Base-by-base conservation (phyloP, 371 early-diverging fungal species). In the Capniomyces stellatus region DNA sequence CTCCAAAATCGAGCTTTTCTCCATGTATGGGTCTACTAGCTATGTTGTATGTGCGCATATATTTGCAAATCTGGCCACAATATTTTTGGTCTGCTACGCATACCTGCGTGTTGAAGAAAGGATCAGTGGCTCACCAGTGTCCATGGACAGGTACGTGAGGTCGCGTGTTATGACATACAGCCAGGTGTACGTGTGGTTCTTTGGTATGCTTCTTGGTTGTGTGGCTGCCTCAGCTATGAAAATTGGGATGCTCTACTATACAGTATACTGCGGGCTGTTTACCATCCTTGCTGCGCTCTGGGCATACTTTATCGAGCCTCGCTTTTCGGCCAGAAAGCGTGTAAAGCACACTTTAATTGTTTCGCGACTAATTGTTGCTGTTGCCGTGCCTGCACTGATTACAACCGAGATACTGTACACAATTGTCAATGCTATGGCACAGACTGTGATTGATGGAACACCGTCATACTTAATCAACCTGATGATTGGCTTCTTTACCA, bases 391-490 rank as follows among this genome's bases (percentile, higher is more conserved):
- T 23, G 21, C 46, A 44, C 21, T 44, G 8, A 12, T 44, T n/a
- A 10, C 46, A 23, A n/a, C 27, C n/a, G 46, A 44, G 24, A 12
- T 44, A 4, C 21, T 27, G 21, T 12, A 23, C 12, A 44, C 46
- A 23, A 12, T 44, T 23, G n/a, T 19, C 8, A 10, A 10, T n/a
- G 46, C 24, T 12, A 44, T 44, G 46, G 46, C 24, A 12, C 46
- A 44, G 27, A 44, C 46, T 44, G 46, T 44, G 8, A 44, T 44
- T 44, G 46, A 44, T n/a, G 46, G 46, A 4, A 44, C 46, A 23
- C 12, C 24, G 24, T 27, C 46, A 4, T 8, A 22, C 4, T 44
- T 44, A 44, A 27, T 44, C 8, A 22, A 44, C 19, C 19, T 44
- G n/a, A 22, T 44, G 8, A 23, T 44, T 44, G 46, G 46, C 4